Conservation (phyloP, 179 eudicot species). For the Monotropa hypopitys region DNA sequence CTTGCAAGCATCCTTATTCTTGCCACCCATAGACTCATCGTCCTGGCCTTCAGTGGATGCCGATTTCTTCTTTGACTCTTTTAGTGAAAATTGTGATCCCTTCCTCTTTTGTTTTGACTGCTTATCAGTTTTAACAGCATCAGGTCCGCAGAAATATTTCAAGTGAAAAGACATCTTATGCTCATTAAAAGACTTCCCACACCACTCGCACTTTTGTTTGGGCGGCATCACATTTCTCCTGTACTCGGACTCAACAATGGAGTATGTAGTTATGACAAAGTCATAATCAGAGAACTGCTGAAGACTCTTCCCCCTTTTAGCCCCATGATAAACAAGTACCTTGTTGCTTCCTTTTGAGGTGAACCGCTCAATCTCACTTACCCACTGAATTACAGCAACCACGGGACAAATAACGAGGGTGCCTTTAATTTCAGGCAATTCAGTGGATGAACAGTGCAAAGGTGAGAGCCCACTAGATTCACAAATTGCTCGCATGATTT, state of each 20-base stretch:
- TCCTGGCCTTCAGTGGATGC: conserved; percentile 4
- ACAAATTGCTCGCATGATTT: conserved; percentile 21
- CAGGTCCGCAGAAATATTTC: conserved; percentile 62
- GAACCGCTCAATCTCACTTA: conserved; percentile 60
- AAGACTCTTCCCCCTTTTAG: conserved; percentile 48
- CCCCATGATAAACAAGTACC: conserved; percentile 70
- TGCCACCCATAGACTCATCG: conserved; percentile 13
- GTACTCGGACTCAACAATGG: conserved; percentile 68
- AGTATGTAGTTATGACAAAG: conserved; percentile 79
- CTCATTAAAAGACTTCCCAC: conserved; percentile 49
- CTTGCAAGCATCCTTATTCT: conserved; percentile 19
- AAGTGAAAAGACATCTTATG: conserved; percentile 46
- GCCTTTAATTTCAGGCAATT: conserved; percentile 37
- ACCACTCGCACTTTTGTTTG: conserved; percentile 61
- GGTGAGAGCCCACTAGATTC: conserved; percentile 20
- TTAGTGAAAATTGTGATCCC: conserved; percentile 15
- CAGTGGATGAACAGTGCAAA: conserved; percentile 28
- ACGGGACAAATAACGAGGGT: conserved; percentile 87
- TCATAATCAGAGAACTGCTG: conserved; percentile 49
- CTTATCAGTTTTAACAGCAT: conserved; percentile 53
- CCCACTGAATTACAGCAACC: conserved; percentile 78
- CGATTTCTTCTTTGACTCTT: conserved; percentile 13
- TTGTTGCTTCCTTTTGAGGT: conserved; percentile 63
- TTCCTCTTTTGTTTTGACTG: conserved; percentile 69
- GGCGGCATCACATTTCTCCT: conserved; percentile 72